Evolutionary conservation across 495 filamentous ascomycete genomes (phyloP).

Genomic region (Aspergillus taichungensis): DNA sequence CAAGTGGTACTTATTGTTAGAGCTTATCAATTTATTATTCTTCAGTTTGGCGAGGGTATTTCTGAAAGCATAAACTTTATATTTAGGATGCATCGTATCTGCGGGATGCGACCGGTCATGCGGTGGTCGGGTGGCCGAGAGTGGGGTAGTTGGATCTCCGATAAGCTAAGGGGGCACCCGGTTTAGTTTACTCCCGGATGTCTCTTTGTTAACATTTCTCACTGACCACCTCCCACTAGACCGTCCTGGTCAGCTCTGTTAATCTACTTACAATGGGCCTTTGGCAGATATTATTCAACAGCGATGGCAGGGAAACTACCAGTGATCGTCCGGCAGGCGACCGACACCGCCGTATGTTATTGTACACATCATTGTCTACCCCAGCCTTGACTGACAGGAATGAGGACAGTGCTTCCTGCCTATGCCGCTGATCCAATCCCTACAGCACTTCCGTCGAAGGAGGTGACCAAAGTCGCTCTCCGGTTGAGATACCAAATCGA

Average conservation of each 20-base stretch:
- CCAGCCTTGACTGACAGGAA: background rate
- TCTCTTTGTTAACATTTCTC: too few relatives aligned
- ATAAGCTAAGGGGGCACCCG: too few relatives aligned
- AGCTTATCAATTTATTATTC: too few relatives aligned
- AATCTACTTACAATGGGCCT: conserved; percentile 21
- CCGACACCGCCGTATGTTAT: conserved; percentile 36
- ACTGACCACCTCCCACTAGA: too few relatives aligned
- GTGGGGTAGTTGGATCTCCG: too few relatives aligned
- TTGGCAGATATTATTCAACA: conserved; percentile 27
- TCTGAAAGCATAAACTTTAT: too few relatives aligned
- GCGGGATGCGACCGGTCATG: too few relatives aligned
- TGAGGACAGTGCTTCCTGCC: conserved; percentile 26
- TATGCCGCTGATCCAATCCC: conserved; percentile 23
- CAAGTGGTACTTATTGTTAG: conserved; percentile 19
- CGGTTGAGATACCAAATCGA: conserved; percentile 88
- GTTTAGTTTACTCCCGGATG: too few relatives aligned
- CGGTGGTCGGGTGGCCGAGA: too few relatives aligned
- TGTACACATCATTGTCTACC: background rate
- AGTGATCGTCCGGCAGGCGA: conserved; percentile 23
- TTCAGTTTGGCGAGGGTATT: too few relatives aligned
- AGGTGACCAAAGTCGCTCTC: conserved; percentile 81
- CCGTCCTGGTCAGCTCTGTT: background rate
- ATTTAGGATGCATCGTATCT: too few relatives aligned
- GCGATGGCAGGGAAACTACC: conserved; percentile 13
- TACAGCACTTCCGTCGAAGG: conserved; percentile 49